Conservation (phyloP, 345 rosid genomes). For the Rubroshorea leprosula region DNA sequence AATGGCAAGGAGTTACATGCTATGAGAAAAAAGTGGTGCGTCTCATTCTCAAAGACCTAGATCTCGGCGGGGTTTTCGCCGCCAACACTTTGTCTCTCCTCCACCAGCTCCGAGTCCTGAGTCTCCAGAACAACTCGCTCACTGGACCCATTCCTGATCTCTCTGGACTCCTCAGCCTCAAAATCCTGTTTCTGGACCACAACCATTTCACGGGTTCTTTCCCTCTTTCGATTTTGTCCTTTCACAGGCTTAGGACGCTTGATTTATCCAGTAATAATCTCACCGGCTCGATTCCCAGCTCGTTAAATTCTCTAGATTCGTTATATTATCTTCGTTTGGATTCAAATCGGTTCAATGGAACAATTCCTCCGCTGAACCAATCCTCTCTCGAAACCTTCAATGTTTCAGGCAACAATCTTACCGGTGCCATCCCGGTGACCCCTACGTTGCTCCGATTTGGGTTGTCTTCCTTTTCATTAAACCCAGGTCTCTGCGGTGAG, state of each 20-base stretch:
- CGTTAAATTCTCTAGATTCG: conserved; percentile 37
- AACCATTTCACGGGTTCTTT: conserved; percentile 65
- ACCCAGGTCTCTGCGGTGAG: conserved; percentile 86
- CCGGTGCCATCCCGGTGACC: conserved; percentile 72
- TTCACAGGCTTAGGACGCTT: conserved; percentile 55
- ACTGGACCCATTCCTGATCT: conserved; percentile 74
- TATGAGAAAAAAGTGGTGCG: conserved; percentile 45
- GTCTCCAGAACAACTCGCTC: conserved; percentile 79
- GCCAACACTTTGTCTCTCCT: conserved; percentile 53
- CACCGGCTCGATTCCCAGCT: conserved; percentile 48
- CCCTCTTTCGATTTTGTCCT: conserved; percentile 45
- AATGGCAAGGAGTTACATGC: conserved; percentile 75
- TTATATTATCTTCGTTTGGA: conserved; percentile 59
- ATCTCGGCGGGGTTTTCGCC: conserved; percentile 58
- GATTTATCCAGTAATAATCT: conserved; percentile 69
- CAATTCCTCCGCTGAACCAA: conserved; percentile 70
- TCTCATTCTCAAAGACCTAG: conserved; percentile 45
- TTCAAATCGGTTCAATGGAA: conserved; percentile 52
- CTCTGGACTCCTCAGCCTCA: conserved; percentile 62
- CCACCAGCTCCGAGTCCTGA: conserved; percentile 82
- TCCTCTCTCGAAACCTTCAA: conserved; percentile 61
- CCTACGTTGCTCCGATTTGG: conserved; percentile 48
- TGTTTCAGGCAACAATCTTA: conserved; percentile 62
- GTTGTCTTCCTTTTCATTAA: conserved; percentile 46
- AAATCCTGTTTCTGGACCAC: conserved; percentile 60